A percentile compares a stretch with the other conserved stretches of the same genome.
These are phyloP conservation scores for Typha latifolia DNA, from an alignment of 176 grass and related monocot genomes.

Conservation along the genomic window DNA sequence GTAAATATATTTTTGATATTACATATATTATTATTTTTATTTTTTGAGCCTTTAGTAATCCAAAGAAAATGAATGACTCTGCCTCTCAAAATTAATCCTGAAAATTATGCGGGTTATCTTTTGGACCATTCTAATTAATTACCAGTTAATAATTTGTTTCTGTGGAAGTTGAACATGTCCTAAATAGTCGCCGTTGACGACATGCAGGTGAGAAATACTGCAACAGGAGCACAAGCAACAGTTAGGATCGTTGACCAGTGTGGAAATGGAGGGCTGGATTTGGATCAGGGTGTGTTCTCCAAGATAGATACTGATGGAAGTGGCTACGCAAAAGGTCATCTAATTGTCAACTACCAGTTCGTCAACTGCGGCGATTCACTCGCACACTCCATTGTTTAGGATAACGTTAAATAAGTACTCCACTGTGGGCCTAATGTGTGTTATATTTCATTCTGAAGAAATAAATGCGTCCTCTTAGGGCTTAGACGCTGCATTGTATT, in stretches of 20 bases:
- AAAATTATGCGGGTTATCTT: too few relatives aligned
- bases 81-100: too few relatives aligned
- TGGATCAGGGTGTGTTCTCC: conserved; percentile 46
- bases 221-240: background rate
- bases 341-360: conserved; percentile 45
- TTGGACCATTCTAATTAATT: too few relatives aligned
- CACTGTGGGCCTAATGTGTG: too few relatives aligned
- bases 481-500: too few relatives aligned
- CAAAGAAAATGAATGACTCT: too few relatives aligned
- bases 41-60: background rate
- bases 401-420: background rate
- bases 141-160: too few relatives aligned
- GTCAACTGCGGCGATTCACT: conserved; percentile 24
- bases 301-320: conserved; percentile 38
- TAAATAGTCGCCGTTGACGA: too few relatives aligned
- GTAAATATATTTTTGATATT: too few relatives aligned
- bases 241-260: conserved; percentile 76
- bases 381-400: background rate
- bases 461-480: too few relatives aligned
- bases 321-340: conserved; percentile 34
- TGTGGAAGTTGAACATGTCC: too few relatives aligned
- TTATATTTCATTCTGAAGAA: too few relatives aligned
- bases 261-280: conserved; percentile 52
- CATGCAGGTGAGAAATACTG: conserved; percentile 46
- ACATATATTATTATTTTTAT: background rate